Evolutionary conservation across 2,329 filamentous ascomycete genomes (phyloP).

Genomic region (Penicillium sp.): DNA sequence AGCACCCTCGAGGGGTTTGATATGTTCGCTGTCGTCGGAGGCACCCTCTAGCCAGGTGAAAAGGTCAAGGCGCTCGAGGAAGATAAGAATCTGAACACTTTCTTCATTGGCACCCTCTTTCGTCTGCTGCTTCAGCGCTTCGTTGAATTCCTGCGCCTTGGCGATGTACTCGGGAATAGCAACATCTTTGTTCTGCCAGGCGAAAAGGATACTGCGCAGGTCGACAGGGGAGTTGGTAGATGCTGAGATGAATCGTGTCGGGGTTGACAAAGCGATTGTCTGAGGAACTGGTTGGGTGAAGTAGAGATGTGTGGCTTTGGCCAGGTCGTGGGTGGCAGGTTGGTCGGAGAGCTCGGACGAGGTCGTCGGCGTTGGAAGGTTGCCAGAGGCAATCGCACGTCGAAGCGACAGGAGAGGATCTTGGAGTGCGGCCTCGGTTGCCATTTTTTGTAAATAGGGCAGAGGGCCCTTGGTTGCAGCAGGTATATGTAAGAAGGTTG

Average conservation of each 20-base stretch:
- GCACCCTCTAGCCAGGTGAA: slow-evolving; percentile 92
- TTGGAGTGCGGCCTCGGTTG: slow-evolving; percentile 52
- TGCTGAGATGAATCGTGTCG: slow-evolving; percentile 84
- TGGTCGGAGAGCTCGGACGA: slow-evolving; percentile 62
- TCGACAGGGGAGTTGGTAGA: slow-evolving; percentile 67
- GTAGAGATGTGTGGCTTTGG: slow-evolving; percentile 73
- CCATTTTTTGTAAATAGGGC: slow-evolving; percentile 46
- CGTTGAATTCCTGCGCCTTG: slow-evolving; percentile 74
- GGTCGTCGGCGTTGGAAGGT: slow-evolving; percentile 69
- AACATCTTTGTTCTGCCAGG: slow-evolving; percentile 89
- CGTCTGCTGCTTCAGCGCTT: slow-evolving; percentile 57
- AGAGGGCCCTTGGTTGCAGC: slow-evolving; percentile 22
- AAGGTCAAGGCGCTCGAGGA: slow-evolving; percentile 86
- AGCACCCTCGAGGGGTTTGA: slow-evolving; percentile 73
- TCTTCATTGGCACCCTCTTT: slow-evolving; percentile 41
- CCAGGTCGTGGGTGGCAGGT: slow-evolving; percentile 61
- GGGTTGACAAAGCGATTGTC: slow-evolving; percentile 65
- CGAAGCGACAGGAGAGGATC: slow-evolving; percentile 83
- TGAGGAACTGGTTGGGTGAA: slow-evolving; percentile 63
- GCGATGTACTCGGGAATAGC: slow-evolving; percentile 89
- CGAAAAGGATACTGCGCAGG: slow-evolving; percentile 92
- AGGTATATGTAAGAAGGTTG: neutral
- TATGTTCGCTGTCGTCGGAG: slow-evolving; percentile 86
- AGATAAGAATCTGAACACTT: slow-evolving; percentile 81
- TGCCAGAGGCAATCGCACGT: slow-evolving; percentile 70